Evolutionary conservation across 331 rosid species (phyloP).

Genomic region (Cydonia oblonga): DNA sequence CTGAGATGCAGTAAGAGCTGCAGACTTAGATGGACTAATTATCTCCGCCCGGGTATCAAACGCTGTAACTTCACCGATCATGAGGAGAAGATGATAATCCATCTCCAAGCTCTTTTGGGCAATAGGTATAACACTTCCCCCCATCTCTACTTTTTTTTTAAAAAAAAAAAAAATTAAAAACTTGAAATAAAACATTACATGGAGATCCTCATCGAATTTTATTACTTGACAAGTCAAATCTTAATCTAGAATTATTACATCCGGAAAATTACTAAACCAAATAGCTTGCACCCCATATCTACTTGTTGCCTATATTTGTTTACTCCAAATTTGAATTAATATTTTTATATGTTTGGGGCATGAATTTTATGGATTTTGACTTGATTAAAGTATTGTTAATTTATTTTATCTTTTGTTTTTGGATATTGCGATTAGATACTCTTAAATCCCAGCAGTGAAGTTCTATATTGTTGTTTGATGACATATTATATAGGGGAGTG

Average conservation of each 20-base stretch:
- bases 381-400: not conserved
- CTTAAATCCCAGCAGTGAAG: slow-evolving; percentile 4
- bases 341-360: not conserved
- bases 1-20: slow-evolving; percentile 87
- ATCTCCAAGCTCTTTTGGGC: slow-evolving; percentile 95
- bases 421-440: not conserved
- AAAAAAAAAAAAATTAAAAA: too few relatives aligned
- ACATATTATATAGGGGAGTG: not conserved
- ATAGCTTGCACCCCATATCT: not conserved
- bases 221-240: too few relatives aligned
- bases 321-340: not conserved
- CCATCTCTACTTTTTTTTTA: too few relatives aligned
- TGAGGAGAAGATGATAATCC: slow-evolving; percentile 92
- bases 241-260: too few relatives aligned
- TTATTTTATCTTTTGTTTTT: not conserved
- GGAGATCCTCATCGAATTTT: too few relatives aligned
- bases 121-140: too few relatives aligned
- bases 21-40: slow-evolving; percentile 92
- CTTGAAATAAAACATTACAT: not conserved
- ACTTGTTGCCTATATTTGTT: too few relatives aligned
- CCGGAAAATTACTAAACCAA: too few relatives aligned
- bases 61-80: slow-evolving; percentile 84
- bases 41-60: slow-evolving; percentile 86
- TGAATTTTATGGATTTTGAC: not conserved
- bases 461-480: not conserved